Evolutionary conservation across 305 asterid species (phyloP).

Genomic region (Fraxinus dipetala): DNA sequence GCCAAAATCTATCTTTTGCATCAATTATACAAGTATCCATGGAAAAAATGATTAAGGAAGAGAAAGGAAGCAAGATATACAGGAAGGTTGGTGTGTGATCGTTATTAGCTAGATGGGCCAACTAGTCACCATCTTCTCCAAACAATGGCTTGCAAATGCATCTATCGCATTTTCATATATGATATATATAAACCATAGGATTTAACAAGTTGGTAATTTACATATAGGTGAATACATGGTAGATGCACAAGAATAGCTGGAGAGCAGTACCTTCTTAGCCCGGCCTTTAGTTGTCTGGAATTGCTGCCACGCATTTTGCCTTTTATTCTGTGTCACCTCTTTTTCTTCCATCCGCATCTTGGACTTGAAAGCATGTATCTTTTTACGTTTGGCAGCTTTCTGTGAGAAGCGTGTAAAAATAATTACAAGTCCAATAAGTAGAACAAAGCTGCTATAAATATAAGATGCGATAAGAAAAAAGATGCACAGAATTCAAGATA

Average conservation of each 20-base stretch:
- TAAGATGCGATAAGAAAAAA: not conserved
- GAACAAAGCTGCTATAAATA: not conserved
- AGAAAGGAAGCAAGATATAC: not conserved
- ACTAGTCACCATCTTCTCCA: not conserved
- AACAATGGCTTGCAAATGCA: not conserved
- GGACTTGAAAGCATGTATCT: constrained; percentile 89
- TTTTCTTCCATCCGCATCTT: constrained; percentile 91
- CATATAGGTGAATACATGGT: not conserved
- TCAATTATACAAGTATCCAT: not conserved
- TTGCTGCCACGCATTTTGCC: constrained; percentile 98
- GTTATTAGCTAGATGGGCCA: not conserved
- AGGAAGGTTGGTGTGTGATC: not conserved
- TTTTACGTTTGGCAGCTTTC: constrained; percentile 89
- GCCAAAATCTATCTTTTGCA: not conserved
- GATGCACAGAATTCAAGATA: not conserved
- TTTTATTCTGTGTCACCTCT: constrained; percentile 91
- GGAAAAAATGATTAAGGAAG: not conserved
- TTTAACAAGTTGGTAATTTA: not conserved
- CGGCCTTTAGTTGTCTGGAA: constrained; percentile 91
- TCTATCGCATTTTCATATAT: not conserved
- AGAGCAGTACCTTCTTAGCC: constrained; percentile 68
- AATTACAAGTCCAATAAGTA: not conserved
- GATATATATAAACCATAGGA: not conserved
- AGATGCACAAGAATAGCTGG: not conserved
- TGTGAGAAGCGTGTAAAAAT: constrained; percentile 23